Conservation (phyloP, 208 protist genomes). For the Trichomonas vaginalis region DNA sequence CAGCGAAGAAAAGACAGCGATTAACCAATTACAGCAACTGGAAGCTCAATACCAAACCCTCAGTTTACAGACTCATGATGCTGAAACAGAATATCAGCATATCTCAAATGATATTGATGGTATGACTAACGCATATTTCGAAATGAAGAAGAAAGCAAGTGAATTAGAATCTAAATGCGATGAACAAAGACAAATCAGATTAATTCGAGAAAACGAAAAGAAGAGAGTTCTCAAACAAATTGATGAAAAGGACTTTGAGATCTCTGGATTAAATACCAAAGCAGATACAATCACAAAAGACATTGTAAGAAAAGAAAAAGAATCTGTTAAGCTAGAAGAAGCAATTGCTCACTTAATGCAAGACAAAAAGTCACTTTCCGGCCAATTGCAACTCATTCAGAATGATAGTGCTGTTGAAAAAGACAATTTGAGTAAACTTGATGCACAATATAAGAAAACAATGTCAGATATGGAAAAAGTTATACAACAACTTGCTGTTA, state of each 20-base stretch:
- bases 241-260: background rate
- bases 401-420: background rate
- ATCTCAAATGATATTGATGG: background rate
- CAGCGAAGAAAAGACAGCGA: background rate
- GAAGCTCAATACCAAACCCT: background rate
- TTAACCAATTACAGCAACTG: background rate
- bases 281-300: background rate
- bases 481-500: background rate
- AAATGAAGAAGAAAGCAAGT: background rate
- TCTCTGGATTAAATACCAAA: background rate
- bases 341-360: background rate
- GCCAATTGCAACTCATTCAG: background rate
- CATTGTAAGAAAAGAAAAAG: conserved; percentile 12
- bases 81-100: conserved; percentile 15
- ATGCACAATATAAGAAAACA: background rate
- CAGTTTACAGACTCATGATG: background rate
- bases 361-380: background rate
- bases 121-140: background rate
- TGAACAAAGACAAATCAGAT: background rate
- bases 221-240: background rate
- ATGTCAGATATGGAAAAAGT: background rate
- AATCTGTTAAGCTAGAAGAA: background rate
- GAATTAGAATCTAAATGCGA: background rate
- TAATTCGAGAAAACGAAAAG: background rate
- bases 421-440: background rate